Percentiles rank a stretch among this genome's conserved stretches.
Conservation (phyloP, 306 rosid genomes). For the Cucurbita pepo region DNA sequence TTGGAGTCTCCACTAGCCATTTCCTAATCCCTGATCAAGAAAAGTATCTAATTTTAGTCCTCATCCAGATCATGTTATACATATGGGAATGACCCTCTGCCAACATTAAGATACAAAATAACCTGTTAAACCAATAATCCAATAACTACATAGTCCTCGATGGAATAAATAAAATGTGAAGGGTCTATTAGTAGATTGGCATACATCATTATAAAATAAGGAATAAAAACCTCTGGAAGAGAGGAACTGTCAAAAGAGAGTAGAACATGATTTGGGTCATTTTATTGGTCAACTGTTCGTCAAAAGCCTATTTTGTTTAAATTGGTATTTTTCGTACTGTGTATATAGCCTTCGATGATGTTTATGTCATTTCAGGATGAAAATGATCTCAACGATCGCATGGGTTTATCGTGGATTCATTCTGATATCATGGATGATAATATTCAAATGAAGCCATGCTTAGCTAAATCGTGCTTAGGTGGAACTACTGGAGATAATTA, state of each 20-base stretch:
- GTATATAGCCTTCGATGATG: not conserved
- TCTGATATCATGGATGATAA: conserved; percentile 90
- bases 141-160: not conserved
- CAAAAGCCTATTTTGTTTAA: not conserved
- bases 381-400: conserved; percentile 30
- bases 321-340: not conserved
- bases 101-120: not conserved
- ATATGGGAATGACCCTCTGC: not conserved
- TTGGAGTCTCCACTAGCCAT: not conserved
- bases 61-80: not conserved
- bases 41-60: not conserved
- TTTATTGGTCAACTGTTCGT: not conserved
- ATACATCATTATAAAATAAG: not conserved
- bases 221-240: not conserved
- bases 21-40: not conserved
- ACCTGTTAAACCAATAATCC: not conserved
- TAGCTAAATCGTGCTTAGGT: conserved; percentile 16
- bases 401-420: conserved; percentile 76
- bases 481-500: conserved; percentile 20
- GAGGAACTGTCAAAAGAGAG: not conserved
- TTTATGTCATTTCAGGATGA: conserved; percentile 35
- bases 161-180: not conserved
- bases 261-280: not conserved
- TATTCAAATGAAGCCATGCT: conserved; percentile 59
- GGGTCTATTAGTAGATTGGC: not conserved